Conservation (phyloP, 164 flowering plant species). For the Protea cynaroides region DNA sequence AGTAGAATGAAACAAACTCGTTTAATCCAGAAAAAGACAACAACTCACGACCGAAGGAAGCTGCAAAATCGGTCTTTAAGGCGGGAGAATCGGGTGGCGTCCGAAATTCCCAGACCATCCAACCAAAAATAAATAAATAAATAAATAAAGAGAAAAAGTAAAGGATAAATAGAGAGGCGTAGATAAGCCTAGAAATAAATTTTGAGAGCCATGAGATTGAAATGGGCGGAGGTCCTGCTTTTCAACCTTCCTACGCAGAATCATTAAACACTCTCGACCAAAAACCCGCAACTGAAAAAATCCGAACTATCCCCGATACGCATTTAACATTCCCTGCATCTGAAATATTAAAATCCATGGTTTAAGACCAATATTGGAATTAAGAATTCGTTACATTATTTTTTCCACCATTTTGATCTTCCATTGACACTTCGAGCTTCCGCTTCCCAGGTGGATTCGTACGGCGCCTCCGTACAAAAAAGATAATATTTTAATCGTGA, state of each 20-base stretch:
- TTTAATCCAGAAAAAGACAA: background rate
- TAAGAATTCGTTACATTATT: too few species aligned
- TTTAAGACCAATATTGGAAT: too few species aligned
- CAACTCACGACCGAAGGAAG: slow-evolving; percentile 24
- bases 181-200: background rate
- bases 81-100: slow-evolving; percentile 26
- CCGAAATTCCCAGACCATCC: slow-evolving; percentile 5
- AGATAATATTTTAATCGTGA: too few species aligned
- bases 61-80: slow-evolving; percentile 37
- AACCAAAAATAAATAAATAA: background rate
- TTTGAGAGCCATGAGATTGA: background rate
- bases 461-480: too few species aligned
- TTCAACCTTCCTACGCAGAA: background rate
- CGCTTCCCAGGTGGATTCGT: too few species aligned
- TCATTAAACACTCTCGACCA: background rate
- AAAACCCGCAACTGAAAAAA: background rate
- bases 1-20: too few species aligned
- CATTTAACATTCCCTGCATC: too few species aligned
- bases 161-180: too few species aligned
- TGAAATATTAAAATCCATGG: too few species aligned
- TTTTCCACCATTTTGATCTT: too few species aligned
- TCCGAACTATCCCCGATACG: background rate
- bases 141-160: background rate
- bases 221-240: background rate
- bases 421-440: too few species aligned